These are phyloP conservation scores for Trametes punicea DNA, from an alignment of 768 basidiomycete genomes.

Conservation along the genomic window DNA sequence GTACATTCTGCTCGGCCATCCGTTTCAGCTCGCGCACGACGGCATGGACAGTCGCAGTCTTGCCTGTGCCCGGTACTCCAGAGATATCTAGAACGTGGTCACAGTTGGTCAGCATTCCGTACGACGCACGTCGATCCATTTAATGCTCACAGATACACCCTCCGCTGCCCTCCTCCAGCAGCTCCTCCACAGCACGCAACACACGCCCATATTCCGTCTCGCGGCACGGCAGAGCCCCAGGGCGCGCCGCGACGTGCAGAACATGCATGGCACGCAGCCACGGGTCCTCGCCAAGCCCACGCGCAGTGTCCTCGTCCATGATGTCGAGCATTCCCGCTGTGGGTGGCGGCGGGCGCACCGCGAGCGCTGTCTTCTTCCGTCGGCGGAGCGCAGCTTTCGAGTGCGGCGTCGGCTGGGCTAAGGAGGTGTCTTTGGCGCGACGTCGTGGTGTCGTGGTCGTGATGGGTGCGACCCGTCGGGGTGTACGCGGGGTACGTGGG, in stretches of 20 bases:
- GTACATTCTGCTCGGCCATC: conserved; percentile 78
- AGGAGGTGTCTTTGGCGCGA: conserved; percentile 30
- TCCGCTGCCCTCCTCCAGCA: conserved; percentile 89
- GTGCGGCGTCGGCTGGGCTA: conserved; percentile 69
- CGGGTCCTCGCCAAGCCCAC: conserved; percentile 44
- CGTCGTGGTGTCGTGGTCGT: conserved; percentile 18
- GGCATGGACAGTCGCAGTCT: conserved; percentile 96
- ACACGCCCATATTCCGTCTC: conserved; percentile 82
- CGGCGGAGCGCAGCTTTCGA: conserved; percentile 64
- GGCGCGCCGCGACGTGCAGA: conserved; percentile 89
- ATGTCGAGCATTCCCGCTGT: conserved; percentile 34
- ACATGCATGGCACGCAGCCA: conserved; percentile 89
- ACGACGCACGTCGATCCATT: neutral
- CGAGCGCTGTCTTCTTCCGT: conserved; percentile 38
- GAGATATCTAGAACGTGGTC: conserved; percentile 74
- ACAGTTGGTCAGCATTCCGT: neutral
- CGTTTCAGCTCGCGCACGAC: conserved; percentile 86
- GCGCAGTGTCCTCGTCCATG: conserved; percentile 25
- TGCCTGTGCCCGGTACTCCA: conserved; percentile 98
- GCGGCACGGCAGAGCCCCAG: conserved; percentile 85
- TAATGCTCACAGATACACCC: conserved; percentile 85
- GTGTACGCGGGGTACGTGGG: conserved; percentile 3
- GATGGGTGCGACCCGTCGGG: neutral
- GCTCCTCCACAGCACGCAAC: conserved; percentile 70
- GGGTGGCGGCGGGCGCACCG: conserved; percentile 35